Conservation (phyloP, 1,284 basidiomycete species). For the Lentinula novae-zelandiae region DNA sequence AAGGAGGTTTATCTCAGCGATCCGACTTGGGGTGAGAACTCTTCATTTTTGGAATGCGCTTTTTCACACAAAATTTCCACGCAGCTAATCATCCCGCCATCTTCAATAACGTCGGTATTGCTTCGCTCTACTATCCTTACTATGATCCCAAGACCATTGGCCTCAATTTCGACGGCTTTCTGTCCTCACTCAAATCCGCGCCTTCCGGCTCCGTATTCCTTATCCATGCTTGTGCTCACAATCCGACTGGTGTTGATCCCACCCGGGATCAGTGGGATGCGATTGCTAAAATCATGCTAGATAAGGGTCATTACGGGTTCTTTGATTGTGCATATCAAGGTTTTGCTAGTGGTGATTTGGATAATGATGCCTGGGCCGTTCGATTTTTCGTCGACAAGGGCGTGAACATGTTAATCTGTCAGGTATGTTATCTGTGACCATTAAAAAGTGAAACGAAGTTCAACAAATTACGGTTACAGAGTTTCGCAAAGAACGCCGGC, state of each 20-base stretch:
- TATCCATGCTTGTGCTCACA: conserved; percentile 92
- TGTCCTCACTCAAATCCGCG: conserved; percentile 61
- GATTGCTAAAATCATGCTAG: conserved; percentile 73
- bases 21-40: conserved; percentile 85
- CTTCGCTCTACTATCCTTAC: conserved; percentile 82
- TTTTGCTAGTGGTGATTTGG: conserved; percentile 83
- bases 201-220: conserved; percentile 81
- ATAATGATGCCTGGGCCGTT: conserved; percentile 74
- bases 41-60: conserved; percentile 9
- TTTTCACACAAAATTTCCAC: conserved; percentile 2
- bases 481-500: conserved; percentile 95
- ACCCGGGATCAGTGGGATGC: conserved; percentile 85
- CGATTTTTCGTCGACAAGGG: conserved; percentile 71
- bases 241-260: conserved; percentile 95
- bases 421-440: conserved; percentile 43
- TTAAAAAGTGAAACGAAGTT: not conserved
- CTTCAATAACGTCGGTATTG: conserved; percentile 80
- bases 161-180: conserved; percentile 79
- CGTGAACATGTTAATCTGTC: conserved; percentile 83
- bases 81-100: conserved; percentile 90
- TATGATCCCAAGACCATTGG: conserved; percentile 90
- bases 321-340: conserved; percentile 97
- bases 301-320: conserved; percentile 84
- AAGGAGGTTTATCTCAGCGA: conserved; percentile 75
- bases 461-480: conserved; percentile 46